phyloP scores from a whole-genome alignment of 345 rosid species.

The Noccaea bulbosa region DNA sequence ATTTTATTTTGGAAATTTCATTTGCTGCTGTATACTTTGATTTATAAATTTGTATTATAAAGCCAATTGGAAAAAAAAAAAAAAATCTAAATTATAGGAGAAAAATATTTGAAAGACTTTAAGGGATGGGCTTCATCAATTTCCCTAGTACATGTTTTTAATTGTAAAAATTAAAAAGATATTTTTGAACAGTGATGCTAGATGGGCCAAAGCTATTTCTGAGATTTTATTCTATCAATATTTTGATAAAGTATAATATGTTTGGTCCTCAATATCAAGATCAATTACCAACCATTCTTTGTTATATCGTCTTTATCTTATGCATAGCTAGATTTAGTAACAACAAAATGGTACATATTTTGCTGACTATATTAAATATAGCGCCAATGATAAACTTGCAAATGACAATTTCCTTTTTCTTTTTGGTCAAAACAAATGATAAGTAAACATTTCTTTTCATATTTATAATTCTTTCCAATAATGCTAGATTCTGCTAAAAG shows the following conservation, averaged over 20 bases:
- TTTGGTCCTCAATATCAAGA: slow-evolving; percentile 29
- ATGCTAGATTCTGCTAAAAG: too few species aligned
- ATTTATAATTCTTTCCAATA: too few species aligned
- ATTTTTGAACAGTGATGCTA: slow-evolving; percentile 25
- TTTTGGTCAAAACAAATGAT: too few species aligned
- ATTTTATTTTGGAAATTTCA: background rate
- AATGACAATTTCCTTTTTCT: too few species aligned
- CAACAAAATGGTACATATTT: background rate
- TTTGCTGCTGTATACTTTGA: background rate
- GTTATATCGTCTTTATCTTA: slow-evolving; percentile 37
- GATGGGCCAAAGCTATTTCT: slow-evolving; percentile 32
- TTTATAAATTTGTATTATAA: background rate
- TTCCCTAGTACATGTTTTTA: background rate
- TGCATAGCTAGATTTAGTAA: slow-evolving; percentile 21
- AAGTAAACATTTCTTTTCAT: too few species aligned
- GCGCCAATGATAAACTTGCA: background rate
- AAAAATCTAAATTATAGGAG: slow-evolving; percentile 20
- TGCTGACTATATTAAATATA: slow-evolving; percentile 1
- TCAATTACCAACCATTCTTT: slow-evolving; percentile 37
- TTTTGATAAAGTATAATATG: slow-evolving; percentile 19
- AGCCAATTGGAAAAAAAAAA: background rate
- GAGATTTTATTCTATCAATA: slow-evolving; percentile 30
- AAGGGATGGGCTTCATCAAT: slow-evolving; percentile 34
- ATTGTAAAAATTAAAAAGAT: background rate
- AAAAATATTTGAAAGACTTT: slow-evolving; percentile 15